These are phyloP conservation scores for Mycogone perniciosa DNA, from an alignment of 2,329 filamentous ascomycete genomes.

Conservation along the genomic window DNA sequence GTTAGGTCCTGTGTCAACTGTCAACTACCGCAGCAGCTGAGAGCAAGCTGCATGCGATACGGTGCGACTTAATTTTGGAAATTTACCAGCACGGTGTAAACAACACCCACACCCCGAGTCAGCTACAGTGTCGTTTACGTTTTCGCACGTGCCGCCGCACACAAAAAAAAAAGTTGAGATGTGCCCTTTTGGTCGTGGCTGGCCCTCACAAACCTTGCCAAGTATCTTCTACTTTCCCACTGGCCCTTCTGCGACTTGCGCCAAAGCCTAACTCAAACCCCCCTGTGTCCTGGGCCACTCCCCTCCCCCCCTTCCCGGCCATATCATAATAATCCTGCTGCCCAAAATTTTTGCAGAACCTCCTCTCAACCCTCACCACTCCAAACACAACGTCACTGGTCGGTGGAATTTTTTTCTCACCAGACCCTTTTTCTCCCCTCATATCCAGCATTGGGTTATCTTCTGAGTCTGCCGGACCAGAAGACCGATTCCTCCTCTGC, in stretches of 20 bases:
- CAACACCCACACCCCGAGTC: too few relatives aligned
- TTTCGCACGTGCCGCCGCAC: too few relatives aligned
- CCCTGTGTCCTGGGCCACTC: slow-evolving; percentile 11
- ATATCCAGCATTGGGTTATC: slow-evolving; percentile 26
- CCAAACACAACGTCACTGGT: slow-evolving; percentile 29
- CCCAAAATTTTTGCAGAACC: slow-evolving; percentile 31
- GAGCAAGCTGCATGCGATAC: too few relatives aligned
- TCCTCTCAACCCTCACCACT: slow-evolving; percentile 33
- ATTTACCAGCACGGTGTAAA: too few relatives aligned
- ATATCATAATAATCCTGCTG: slow-evolving; percentile 29
- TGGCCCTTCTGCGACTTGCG: background rate
- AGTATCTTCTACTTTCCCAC: background rate
- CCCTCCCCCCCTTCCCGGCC: slow-evolving; percentile 26
- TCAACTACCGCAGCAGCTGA: too few relatives aligned
- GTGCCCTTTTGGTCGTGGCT: too few relatives aligned
- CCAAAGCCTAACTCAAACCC: slow-evolving; percentile 6
- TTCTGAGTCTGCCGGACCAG: slow-evolving; percentile 27
- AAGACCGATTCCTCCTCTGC: slow-evolving; percentile 24
- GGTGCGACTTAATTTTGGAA: too few relatives aligned
- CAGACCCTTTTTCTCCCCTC: slow-evolving; percentile 27
- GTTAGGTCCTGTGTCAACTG: too few relatives aligned
- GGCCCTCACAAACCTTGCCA: too few relatives aligned
- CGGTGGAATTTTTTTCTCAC: slow-evolving; percentile 28
- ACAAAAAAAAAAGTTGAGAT: too few relatives aligned
- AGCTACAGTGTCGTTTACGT: too few relatives aligned